Percentiles rank a stretch among this genome's conserved stretches.
phyloP scores from a whole-genome alignment of 352 stramenopile species.

The Phytophthora vignae region DNA sequence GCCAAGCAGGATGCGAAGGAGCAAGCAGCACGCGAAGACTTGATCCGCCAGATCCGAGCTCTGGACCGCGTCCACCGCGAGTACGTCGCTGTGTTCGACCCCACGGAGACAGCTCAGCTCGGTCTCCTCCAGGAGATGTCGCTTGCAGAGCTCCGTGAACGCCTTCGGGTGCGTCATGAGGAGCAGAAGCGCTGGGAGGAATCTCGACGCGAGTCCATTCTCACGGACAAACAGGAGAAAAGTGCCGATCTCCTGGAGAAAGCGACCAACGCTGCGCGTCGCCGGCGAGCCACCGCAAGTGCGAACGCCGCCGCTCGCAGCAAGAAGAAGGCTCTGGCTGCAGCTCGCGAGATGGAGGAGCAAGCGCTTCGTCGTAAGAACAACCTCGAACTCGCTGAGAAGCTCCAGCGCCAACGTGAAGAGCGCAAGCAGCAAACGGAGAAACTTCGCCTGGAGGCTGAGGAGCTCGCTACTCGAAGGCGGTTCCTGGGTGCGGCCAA shows the following conservation, averaged over 20 bases:
- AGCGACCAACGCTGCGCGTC: conserved; percentile 77
- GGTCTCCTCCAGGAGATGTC: conserved; percentile 94
- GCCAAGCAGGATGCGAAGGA: conserved; percentile 67
- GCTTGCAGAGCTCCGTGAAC: conserved; percentile 83
- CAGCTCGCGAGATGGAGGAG: conserved; percentile 60
- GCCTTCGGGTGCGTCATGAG: conserved; percentile 81
- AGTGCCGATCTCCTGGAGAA: conserved; percentile 75
- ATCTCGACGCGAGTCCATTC: conserved; percentile 69
- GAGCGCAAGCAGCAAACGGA: conserved; percentile 59
- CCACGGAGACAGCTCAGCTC: conserved; percentile 86
- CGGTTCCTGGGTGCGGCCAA: conserved; percentile 90
- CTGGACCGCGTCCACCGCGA: conserved; percentile 82
- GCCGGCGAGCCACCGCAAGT: conserved; percentile 70
- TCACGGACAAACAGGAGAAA: conserved; percentile 82
- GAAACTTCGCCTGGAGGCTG: conserved; percentile 60
- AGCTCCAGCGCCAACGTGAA: conserved; percentile 65
- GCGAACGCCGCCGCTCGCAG: conserved; percentile 64
- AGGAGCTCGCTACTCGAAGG: conserved; percentile 76
- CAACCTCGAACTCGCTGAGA: conserved; percentile 80
- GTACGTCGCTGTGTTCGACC: conserved; percentile 91
- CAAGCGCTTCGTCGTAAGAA: conserved; percentile 67
- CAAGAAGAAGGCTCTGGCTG: conserved; percentile 63
- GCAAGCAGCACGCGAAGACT: conserved; percentile 77
- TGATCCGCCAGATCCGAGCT: conserved; percentile 89
- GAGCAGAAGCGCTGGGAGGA: conserved; percentile 78